phyloP scores from a whole-genome alignment of 176 grass and related monocot genomes.

The Leersia perrieri region DNA sequence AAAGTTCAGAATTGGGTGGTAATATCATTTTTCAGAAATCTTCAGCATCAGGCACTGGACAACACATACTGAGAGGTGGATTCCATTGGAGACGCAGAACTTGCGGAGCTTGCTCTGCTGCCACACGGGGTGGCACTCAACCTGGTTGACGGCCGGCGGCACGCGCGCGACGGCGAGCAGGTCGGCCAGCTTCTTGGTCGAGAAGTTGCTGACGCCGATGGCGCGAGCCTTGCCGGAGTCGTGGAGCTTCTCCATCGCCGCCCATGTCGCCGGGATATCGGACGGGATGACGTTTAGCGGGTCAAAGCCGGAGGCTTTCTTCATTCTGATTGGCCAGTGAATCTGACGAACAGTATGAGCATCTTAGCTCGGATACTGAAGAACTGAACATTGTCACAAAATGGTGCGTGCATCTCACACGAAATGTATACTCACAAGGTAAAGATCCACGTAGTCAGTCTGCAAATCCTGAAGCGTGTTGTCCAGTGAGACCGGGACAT shows the following conservation, averaged over 20 bases:
- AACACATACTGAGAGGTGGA: slow-evolving; percentile 57
- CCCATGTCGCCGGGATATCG: slow-evolving; percentile 53
- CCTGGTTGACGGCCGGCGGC: slow-evolving; percentile 54
- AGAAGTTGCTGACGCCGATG: slow-evolving; percentile 64
- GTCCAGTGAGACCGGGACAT: slow-evolving; percentile 43
- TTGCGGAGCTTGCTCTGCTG: slow-evolving; percentile 43
- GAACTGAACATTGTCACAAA: background rate
- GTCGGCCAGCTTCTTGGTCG: slow-evolving; percentile 48
- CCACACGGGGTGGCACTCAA: slow-evolving; percentile 57
- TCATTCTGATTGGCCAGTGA: slow-evolving; percentile 28
- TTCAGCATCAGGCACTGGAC: background rate
- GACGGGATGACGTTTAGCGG: slow-evolving; percentile 9
- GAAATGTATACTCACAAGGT: slow-evolving; percentile 35
- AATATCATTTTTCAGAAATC: background rate
- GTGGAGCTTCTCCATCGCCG: slow-evolving; percentile 52
- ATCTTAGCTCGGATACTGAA: background rate
- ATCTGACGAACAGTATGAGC: background rate
- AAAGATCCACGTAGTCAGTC: slow-evolving; percentile 60
- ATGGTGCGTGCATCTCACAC: background rate
- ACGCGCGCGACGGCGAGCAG: slow-evolving; percentile 45
- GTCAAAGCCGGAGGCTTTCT: slow-evolving; percentile 27
- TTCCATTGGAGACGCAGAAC: slow-evolving; percentile 46
- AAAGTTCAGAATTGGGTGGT: background rate
- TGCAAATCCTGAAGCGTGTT: slow-evolving; percentile 44
- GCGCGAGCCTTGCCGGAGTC: slow-evolving; percentile 43